Base-by-base conservation (phyloP, 1,284 basidiomycete genomes). In the Trichosporon inkin region DNA sequence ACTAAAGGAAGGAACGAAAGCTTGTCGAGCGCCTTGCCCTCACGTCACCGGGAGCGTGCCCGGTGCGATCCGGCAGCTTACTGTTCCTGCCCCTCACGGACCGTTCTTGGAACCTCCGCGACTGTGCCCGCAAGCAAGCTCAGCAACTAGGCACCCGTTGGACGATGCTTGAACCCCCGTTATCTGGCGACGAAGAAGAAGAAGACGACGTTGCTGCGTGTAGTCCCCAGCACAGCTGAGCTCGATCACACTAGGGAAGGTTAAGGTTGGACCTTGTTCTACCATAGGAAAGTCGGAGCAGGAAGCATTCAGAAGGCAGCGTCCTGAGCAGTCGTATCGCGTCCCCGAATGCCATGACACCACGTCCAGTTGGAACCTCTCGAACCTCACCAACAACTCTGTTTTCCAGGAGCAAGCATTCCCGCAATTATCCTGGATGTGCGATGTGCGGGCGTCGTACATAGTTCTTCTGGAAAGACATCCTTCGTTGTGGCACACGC, bases 1-100 rank as follows among this genome's bases (percentile, higher is more conserved):
- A 49, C 44, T 10, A 49, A 6, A n/a, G n/a, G 28, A 16, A 49
- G 44, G 44, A 32, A 49, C 44, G 44, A 49, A 49, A 49, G 44
- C 44, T 49, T 49, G 44, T 49, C 6, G 14, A 6, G 44, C n/a
- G 24, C n/a, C 44, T 16, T 28, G 7, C n/a, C 44, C 3, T 22
- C 8, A 20, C 22, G 20, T 22, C 17, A 7, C 10, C 24, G 16
- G 20, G 22, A 24, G 22, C 22, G 22, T 5, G 10, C 41, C 10
- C 22, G 20, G 22, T 17, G 22, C 41, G 6, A 10, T 7, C 16
- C 20, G 10, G 38, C 38, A 6, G 41, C 22, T 13, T 24, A 11
- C 41, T 7, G 41, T 44, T 44, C 41, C 13, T 24, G 10, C 20
- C 16, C 16, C 20, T 11, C 3, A 5, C 13, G 3, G 36, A 5